These are phyloP conservation scores for Cnidoscolus chayamansa DNA, from an alignment of 441 rosid species.

Conservation along the genomic window DNA sequence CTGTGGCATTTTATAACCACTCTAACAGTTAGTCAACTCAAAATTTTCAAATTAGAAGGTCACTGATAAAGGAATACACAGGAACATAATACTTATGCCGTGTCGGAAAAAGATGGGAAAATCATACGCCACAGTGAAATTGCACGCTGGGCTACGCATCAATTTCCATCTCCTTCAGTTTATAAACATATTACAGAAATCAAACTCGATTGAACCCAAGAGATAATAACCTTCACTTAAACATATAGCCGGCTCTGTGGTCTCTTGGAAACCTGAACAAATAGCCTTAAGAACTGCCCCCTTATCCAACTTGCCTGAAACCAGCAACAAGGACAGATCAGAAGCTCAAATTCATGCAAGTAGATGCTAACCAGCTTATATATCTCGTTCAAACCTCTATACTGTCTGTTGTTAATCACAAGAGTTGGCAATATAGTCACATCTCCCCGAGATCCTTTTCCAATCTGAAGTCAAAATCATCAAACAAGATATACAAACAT, in stretches of 20 bases:
- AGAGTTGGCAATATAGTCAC: slow-evolving; percentile 94
- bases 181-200: neutral
- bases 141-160: neutral
- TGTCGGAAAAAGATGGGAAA: neutral
- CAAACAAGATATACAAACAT: slow-evolving; percentile 5
- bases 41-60: neutral
- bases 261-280: slow-evolving; percentile 89
- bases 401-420: slow-evolving; percentile 77
- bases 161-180: neutral
- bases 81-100: neutral
- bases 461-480: slow-evolving; percentile 47
- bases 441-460: slow-evolving; percentile 84
- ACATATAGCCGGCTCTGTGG: slow-evolving; percentile 84
- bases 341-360: slow-evolving; percentile 12
- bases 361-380: slow-evolving; percentile 2
- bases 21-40: neutral
- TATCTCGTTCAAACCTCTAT: slow-evolving; percentile 56
- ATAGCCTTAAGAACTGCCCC: slow-evolving; percentile 86
- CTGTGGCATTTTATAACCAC: neutral
- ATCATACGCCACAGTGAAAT: neutral
- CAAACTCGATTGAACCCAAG: neutral
- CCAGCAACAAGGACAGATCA: slow-evolving; percentile 13
- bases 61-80: neutral
- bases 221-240: slow-evolving; percentile 62
- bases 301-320: slow-evolving; percentile 76